Base-by-base conservation (phyloP, 345 rosid species). In the Physaria fendleri region DNA sequence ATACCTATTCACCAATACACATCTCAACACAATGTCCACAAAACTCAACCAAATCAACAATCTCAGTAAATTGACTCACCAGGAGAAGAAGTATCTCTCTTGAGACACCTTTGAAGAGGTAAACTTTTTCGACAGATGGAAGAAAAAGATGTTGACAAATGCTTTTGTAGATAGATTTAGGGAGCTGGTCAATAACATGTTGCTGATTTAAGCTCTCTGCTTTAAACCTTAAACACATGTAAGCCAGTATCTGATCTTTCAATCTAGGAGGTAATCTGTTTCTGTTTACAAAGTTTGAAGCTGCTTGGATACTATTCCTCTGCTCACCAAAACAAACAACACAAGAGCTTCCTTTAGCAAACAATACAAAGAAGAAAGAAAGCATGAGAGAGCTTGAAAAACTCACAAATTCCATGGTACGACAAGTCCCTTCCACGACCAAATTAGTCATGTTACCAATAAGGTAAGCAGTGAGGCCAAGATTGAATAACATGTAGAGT, bases 381-480 rank as follows among this genome's bases (percentile, higher is more conserved):
- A 3, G 9, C 28, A 32, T n/a, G 43, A 30, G 28, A 23, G 47
- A 14, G 29, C 7, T 23, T 40, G 14, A 28, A 28, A 0, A 7
- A 77, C 90, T 71, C 46, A 91, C 98, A 47, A 92, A 92, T 71
- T 92, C 95, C 98, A 92, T 92, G 65, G 98, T 92, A 17, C 94
- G 90, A 5, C 91, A 84, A 46, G 98, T 92, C 32, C 98, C 98
- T 78, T 92, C 94, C 14, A 92, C 98, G 29, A 88, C 95, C 1
- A 88, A 77, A 56, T 92, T 92, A 48, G 97, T 92, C 95, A 92
- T 92, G 83, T 92, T 92, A 22, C 97, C 95, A 4, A 92, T 92
- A 22, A 92, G 55, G 57, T 92, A 88, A 62, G 98, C 88, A 0
- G 97, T 88, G 17, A 92, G 77, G 63, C 95, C 97, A 0, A 92